These are phyloP conservation scores for Paracoccidioides lutzii DNA, from an alignment of 2,329 filamentous ascomycete species.

Conservation along the genomic window DNA sequence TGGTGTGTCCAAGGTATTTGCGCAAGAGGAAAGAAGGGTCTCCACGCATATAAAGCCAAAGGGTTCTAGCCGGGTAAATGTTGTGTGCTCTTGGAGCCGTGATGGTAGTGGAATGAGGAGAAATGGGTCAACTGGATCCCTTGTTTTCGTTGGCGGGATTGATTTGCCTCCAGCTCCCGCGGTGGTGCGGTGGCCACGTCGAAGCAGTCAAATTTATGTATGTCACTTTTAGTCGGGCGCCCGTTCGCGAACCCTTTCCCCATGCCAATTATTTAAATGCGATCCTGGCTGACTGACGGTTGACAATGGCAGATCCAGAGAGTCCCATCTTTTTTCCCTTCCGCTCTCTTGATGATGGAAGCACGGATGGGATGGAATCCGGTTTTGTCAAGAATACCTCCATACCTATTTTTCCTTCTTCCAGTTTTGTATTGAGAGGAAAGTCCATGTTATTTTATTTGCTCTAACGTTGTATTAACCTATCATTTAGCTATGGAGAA, in stretches of 20 bases:
- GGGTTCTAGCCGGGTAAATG: neutral
- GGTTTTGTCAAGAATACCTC: too few relatives aligned
- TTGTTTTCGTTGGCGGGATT: constrained; percentile 1
- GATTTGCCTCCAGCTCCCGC: neutral
- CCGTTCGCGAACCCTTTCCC: neutral
- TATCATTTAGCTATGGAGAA: too few relatives aligned
- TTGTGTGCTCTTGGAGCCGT: neutral
- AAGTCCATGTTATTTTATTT: too few relatives aligned
- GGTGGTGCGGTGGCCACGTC: constrained; percentile 2
- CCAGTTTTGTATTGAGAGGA: too few relatives aligned
- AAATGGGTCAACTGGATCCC: neutral
- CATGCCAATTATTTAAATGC: neutral
- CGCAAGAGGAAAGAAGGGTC: neutral
- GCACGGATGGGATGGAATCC: neutral
- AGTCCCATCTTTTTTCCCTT: neutral
- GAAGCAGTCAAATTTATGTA: neutral
- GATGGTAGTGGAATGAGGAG: neutral
- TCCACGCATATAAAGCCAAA: neutral
- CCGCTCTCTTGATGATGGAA: neutral
- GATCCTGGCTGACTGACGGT: neutral
- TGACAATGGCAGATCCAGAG: neutral
- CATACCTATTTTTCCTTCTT: too few relatives aligned
- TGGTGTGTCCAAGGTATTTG: neutral
- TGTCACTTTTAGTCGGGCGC: neutral
- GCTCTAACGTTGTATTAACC: too few relatives aligned